Evolutionary conservation across 192 early-diverging fungal genomes (phyloP).

Genomic region (Haplosporangium gracile): DNA sequence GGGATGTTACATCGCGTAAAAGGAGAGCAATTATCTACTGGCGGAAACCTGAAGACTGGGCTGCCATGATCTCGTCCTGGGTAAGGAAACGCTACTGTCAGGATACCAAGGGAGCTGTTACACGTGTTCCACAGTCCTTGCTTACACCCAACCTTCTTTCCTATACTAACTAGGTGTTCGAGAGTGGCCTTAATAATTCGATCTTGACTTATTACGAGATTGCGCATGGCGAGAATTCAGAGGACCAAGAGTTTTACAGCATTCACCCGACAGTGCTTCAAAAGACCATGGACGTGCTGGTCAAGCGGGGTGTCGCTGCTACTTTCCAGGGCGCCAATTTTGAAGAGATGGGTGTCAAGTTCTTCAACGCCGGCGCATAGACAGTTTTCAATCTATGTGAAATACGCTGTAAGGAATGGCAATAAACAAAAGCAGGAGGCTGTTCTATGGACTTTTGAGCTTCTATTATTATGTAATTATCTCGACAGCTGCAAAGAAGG

Average conservation of each 20-base stretch:
- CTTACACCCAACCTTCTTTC: neutral
- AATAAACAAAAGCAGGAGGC: neutral
- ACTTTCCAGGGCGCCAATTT: slow-evolving; percentile 76
- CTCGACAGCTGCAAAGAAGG: neutral
- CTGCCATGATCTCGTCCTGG: slow-evolving; percentile 83
- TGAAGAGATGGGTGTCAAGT: slow-evolving; percentile 90
- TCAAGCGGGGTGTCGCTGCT: slow-evolving; percentile 86
- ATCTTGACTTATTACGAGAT: slow-evolving; percentile 93
- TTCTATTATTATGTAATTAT: neutral
- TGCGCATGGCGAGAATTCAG: slow-evolving; percentile 84
- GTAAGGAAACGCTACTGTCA: slow-evolving; percentile 56
- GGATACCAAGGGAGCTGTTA: neutral
- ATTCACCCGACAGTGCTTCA: slow-evolving; percentile 80
- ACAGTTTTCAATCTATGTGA: no score
- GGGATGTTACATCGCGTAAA: slow-evolving; percentile 64
- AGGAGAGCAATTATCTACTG: slow-evolving; percentile 81
- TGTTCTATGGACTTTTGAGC: neutral
- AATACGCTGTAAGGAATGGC: neutral
- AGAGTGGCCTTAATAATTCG: slow-evolving; percentile 79
- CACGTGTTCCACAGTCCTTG: neutral
- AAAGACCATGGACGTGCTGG: slow-evolving; percentile 84
- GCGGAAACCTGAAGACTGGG: slow-evolving; percentile 95
- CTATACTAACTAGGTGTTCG: slow-evolving; percentile 63
- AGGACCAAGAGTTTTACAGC: slow-evolving; percentile 85
- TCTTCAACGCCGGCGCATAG: slow-evolving; percentile 65